Conservation (phyloP, 305 asterid genomes). For the Fraxinus dipetala region DNA sequence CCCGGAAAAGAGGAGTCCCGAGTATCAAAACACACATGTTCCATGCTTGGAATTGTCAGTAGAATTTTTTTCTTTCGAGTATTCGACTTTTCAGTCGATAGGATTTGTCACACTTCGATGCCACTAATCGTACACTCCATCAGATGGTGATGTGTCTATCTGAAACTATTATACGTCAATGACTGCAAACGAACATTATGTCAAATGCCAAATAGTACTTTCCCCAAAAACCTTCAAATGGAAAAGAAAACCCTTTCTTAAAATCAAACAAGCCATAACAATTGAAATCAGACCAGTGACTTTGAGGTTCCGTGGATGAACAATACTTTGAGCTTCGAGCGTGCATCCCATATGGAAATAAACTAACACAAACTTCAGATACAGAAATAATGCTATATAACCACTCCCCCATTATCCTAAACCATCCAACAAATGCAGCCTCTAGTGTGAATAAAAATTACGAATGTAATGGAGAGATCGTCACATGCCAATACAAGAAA, state of each 20-base stretch:
- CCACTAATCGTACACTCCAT: too few relatives aligned
- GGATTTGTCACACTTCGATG: not conserved
- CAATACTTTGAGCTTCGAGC: too few relatives aligned
- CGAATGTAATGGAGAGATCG: not conserved
- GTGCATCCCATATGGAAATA: too few relatives aligned
- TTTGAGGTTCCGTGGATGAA: too few relatives aligned
- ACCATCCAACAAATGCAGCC: not conserved
- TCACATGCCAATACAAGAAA: not conserved
- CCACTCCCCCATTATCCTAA: not conserved
- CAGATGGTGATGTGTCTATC: too few relatives aligned
- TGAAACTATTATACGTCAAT: too few relatives aligned
- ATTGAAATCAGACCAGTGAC: too few relatives aligned
- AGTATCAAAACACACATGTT: conserved; percentile 29
- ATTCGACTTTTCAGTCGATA: not conserved
- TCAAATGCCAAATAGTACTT: too few relatives aligned
- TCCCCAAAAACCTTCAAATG: too few relatives aligned
- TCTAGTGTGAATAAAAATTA: not conserved
- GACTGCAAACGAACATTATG: too few relatives aligned
- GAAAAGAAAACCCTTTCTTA: too few relatives aligned
- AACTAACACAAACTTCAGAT: not conserved
- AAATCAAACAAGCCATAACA: too few relatives aligned
- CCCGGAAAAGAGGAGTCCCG: conserved; percentile 35
- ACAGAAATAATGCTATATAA: not conserved
- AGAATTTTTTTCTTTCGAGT: not conserved
- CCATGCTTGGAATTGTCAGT: conserved; percentile 40